Evolutionary conservation across 352 stramenopile genomes (phyloP).

Genomic region (Phytophthora boehmeriae): DNA sequence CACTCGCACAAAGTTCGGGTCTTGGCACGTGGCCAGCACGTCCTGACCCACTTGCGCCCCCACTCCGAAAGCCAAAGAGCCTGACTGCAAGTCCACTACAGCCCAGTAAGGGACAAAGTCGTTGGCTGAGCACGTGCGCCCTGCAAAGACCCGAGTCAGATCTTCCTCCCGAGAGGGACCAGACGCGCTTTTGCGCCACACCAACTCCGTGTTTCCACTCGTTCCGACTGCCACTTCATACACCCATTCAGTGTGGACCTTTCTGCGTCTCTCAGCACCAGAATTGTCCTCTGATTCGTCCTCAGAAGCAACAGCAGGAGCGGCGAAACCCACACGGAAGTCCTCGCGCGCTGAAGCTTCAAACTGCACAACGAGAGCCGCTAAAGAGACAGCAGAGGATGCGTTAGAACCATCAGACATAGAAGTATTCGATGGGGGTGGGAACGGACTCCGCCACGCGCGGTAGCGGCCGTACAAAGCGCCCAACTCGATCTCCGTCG

Average conservation of each 20-base stretch:
- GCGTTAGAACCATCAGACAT: constrained; percentile 19
- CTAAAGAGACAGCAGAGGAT: constrained; percentile 13
- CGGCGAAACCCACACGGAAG: constrained; percentile 68
- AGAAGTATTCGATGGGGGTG: not conserved
- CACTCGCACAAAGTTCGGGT: constrained; percentile 44
- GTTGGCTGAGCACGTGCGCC: constrained; percentile 62
- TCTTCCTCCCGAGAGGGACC: constrained; percentile 53
- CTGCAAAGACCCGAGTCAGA: constrained; percentile 64
- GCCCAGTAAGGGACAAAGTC: constrained; percentile 80
- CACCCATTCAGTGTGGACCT: constrained; percentile 42
- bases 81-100: constrained; percentile 42
- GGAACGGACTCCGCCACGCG: constrained; percentile 32
- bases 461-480: constrained; percentile 64
- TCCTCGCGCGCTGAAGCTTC: constrained; percentile 70
- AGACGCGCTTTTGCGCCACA: constrained; percentile 60
- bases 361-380: constrained; percentile 67
- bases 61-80: constrained; percentile 53
- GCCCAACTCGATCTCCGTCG: constrained; percentile 51
- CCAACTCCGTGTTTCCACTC: constrained; percentile 78
- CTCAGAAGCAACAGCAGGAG: constrained; percentile 19
- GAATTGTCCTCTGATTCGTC: constrained; percentile 14
- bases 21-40: constrained; percentile 54
- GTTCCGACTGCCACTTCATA: constrained; percentile 73
- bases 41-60: constrained; percentile 60
- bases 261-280: constrained; percentile 3